phyloP scores from a whole-genome alignment of 2,329 filamentous ascomycete genomes.

The Colletotrichum sidae region DNA sequence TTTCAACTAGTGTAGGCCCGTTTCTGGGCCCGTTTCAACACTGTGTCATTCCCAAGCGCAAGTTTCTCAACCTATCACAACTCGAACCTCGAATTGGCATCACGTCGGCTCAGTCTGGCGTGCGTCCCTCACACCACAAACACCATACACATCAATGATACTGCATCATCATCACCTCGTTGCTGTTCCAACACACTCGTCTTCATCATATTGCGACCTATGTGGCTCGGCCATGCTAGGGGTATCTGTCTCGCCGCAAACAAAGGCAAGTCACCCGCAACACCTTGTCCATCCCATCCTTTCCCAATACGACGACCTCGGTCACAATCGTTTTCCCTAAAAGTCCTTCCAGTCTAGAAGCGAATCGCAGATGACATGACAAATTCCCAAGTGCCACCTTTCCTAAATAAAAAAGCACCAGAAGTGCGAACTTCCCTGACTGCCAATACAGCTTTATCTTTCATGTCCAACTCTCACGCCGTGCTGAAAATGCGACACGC shows the following conservation, averaged over 20 bases:
- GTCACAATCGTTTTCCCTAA: not conserved
- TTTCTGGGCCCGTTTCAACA: conserved; percentile 24
- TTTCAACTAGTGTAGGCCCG: too few species aligned
- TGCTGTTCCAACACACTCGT: conserved; percentile 20
- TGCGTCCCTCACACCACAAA: too few species aligned
- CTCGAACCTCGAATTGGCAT: too few species aligned
- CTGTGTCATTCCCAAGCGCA: conserved; percentile 11
- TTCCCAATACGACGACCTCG: not conserved
- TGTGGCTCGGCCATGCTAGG: conserved; percentile 35
- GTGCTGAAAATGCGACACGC: conserved; percentile 18
- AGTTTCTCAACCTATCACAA: too few species aligned
- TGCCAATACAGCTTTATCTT: conserved; percentile 37
- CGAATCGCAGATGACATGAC: conserved; percentile 18
- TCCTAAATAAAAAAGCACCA: conserved; percentile 23
- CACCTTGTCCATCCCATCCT: conserved; percentile 14
- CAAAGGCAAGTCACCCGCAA: conserved; percentile 22
- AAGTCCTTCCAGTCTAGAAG: conserved; percentile 23
- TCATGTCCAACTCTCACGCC: conserved; percentile 25
- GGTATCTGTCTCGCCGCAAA: conserved; percentile 26
- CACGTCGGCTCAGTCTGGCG: too few species aligned
- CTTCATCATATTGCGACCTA: conserved; percentile 23
- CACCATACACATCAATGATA: too few species aligned
- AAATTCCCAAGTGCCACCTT: conserved; percentile 24
- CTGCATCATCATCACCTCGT: not conserved
- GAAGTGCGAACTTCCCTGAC: conserved; percentile 36